phyloP scores from a whole-genome alignment of 163 green algal species.

The Coccomyxa subellipsoidea region DNA sequence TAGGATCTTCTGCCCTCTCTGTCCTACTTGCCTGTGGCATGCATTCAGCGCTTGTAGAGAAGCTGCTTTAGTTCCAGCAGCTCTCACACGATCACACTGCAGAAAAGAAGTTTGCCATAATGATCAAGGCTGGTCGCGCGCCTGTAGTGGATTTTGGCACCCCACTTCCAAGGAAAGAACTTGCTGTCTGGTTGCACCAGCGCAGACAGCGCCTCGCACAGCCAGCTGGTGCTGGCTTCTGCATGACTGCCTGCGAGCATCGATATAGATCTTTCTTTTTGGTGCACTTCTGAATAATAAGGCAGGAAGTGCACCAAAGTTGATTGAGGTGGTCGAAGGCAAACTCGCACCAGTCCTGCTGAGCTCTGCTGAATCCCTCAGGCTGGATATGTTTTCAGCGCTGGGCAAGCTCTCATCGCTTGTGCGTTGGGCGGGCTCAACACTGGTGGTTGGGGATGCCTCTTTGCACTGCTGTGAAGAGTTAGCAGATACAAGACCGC shows the following conservation, averaged over 20 bases:
- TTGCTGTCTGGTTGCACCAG: slow-evolving; percentile 13
- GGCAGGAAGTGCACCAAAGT: no score
- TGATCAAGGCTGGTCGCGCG: background rate
- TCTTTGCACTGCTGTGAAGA: background rate
- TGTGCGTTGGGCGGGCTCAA: background rate
- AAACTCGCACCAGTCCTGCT: background rate
- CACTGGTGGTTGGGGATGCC: background rate
- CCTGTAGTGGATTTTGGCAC: slow-evolving; percentile 31
- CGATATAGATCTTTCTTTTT: background rate
- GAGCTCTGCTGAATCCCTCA: background rate
- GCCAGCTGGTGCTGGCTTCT: background rate
- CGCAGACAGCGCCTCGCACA: background rate
- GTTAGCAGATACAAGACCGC: background rate
- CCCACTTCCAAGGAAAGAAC: slow-evolving; percentile 32
- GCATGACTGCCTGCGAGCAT: background rate
- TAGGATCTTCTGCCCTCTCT: slow-evolving; percentile 32
- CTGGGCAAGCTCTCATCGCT: background rate
- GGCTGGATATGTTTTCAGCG: background rate
- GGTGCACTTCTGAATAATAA: background rate
- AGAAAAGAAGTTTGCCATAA: no score
- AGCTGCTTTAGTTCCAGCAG: no score
- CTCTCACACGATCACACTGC: no score
- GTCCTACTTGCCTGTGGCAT: background rate
- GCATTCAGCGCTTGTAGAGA: no score
- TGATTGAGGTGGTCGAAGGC: no score